A percentile compares a stretch with the other conserved stretches of the same genome.
These are phyloP conservation scores for Cryphonectria parasitica DNA, from an alignment of 2,329 filamentous ascomycete genomes.

Conservation along the genomic window DNA sequence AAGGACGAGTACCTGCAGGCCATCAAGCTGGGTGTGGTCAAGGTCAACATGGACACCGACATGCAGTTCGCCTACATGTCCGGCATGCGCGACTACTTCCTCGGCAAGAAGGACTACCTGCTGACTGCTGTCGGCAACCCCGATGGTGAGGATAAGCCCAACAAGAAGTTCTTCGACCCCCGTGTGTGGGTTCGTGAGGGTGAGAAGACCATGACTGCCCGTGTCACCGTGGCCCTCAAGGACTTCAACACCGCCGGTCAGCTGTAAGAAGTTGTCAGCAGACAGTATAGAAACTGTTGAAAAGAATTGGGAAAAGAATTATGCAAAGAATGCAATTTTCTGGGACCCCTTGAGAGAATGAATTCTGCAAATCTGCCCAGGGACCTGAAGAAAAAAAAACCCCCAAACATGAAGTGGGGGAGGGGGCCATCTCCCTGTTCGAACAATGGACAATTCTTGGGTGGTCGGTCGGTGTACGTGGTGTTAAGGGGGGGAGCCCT, in stretches of 20 bases:
- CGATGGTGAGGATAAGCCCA: conserved; percentile 88
- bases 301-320: too few species aligned
- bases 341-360: too few species aligned
- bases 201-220: conserved; percentile 92
- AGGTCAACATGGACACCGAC: conserved; percentile 99
- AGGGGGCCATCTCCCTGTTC: background rate
- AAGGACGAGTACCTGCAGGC: conserved; percentile 90
- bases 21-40: conserved; percentile 93
- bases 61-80: conserved; percentile 92
- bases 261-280: conserved; percentile 59
- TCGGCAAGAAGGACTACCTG: conserved; percentile 95
- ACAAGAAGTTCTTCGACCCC: conserved; percentile 95
- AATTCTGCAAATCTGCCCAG: too few species aligned
- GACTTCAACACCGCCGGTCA: conserved; percentile 89
- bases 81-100: conserved; percentile 93
- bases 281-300: background rate
- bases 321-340: too few species aligned
- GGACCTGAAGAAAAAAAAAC: too few species aligned
- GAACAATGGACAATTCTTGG: background rate
- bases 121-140: conserved; percentile 88
- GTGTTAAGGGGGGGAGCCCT: background rate
- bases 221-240: conserved; percentile 78
- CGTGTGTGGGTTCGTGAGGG: conserved; percentile 95
- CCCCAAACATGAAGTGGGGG: too few species aligned
- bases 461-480: conserved; percentile 10